These are phyloP conservation scores for Melanomma pulvis-pyrius DNA, from an alignment of 495 filamentous ascomycete genomes.

Conservation along the genomic window DNA sequence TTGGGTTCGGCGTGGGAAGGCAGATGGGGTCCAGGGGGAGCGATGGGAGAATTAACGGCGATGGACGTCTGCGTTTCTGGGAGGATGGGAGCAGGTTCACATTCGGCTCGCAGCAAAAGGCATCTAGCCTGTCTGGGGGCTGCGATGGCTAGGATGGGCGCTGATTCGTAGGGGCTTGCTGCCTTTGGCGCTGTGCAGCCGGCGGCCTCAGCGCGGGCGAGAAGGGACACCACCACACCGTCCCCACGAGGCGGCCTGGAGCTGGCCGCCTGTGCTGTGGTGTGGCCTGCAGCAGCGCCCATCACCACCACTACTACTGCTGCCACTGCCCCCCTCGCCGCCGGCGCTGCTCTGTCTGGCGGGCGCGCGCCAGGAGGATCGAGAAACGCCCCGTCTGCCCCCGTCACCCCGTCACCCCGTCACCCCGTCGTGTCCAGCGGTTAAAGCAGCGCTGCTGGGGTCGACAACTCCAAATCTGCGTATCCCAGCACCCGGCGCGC, in stretches of 20 bases:
- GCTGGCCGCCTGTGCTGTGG: no score
- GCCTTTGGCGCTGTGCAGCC: conserved; percentile 13
- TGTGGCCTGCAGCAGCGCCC: no score
- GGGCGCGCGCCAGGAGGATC: neutral
- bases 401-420: neutral
- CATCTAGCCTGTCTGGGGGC: conserved; percentile 9
- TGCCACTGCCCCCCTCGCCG: no score
- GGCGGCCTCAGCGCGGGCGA: conserved; percentile 3
- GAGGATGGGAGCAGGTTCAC: neutral
- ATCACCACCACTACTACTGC: no score
- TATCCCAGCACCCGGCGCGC: neutral
- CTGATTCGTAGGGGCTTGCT: conserved; percentile 7
- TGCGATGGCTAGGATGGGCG: neutral
- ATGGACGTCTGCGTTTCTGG: conserved; percentile 7
- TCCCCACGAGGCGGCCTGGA: neutral
- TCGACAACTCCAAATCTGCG: neutral
- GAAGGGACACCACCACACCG: neutral
- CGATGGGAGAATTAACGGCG: conserved; percentile 15
- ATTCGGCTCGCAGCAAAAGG: conserved; percentile 18
- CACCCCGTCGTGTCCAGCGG: conserved; percentile 1
- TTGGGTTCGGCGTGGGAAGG: neutral
- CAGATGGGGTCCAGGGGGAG: neutral
- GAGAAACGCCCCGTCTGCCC: neutral
- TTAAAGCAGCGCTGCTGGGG: conserved; percentile 23
- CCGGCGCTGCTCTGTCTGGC: no score